phyloP scores from a whole-genome alignment of 371 early-diverging fungal genomes.

The Vairimorpha necatrix region DNA sequence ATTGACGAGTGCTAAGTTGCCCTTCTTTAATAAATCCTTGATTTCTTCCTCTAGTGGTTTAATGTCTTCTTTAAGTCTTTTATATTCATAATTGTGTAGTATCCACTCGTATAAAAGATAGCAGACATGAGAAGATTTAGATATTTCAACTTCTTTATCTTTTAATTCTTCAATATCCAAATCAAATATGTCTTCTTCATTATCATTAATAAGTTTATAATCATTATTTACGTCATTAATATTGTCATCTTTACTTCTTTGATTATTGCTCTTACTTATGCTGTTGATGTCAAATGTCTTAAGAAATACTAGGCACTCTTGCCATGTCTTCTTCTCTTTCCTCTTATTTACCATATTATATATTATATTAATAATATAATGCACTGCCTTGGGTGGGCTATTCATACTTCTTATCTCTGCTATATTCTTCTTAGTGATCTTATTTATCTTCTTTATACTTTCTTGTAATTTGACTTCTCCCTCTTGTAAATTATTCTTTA shows the following conservation, averaged over 20 bases:
- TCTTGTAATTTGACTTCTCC: slow-evolving; percentile 93
- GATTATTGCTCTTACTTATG: slow-evolving; percentile 51
- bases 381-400: slow-evolving; percentile 88
- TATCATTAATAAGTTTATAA: slow-evolving; percentile 80
- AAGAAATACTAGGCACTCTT: slow-evolving; percentile 76
- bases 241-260: no score
- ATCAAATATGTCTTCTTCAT: slow-evolving; percentile 70
- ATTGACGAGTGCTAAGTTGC: neutral
- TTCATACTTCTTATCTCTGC: slow-evolving; percentile 94
- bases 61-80: slow-evolving; percentile 79
- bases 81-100: slow-evolving; percentile 81
- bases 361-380: slow-evolving; percentile 89
- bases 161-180: slow-evolving; percentile 72
- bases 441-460: slow-evolving; percentile 80
- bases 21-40: neutral
- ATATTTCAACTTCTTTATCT: slow-evolving; percentile 77
- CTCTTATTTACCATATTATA: slow-evolving; percentile 72
- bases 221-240: slow-evolving; percentile 94
- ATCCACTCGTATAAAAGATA: slow-evolving; percentile 94
- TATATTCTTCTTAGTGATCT: slow-evolving; percentile 86
- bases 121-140: slow-evolving; percentile 93
- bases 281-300: slow-evolving; percentile 63
- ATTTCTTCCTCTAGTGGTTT: slow-evolving; percentile 82
- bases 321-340: slow-evolving; percentile 56
- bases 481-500: slow-evolving; percentile 78